Percentiles rank a stretch among this genome's conserved stretches.
Evolutionary conservation across 768 basidiomycete species (phyloP).

Genomic region (Kwoniella sp.): DNA sequence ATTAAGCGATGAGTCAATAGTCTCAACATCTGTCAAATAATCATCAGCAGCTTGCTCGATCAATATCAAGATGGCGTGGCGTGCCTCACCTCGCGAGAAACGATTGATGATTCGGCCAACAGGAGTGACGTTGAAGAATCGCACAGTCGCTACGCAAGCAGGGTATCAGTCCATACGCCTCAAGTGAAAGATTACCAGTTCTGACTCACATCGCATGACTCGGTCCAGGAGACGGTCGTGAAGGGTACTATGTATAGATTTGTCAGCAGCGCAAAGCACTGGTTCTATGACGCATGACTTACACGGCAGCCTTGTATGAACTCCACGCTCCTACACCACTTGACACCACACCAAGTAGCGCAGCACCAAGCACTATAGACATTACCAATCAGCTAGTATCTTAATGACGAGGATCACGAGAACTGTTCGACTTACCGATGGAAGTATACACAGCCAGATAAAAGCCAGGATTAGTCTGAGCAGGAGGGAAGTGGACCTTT

Average conservation of each 20-base stretch:
- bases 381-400: neutral
- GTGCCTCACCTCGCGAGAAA: conserved; percentile 64
- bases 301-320: conserved; percentile 43
- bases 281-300: conserved; percentile 20
- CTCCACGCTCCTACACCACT: conserved; percentile 40
- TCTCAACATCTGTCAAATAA: conserved; percentile 66
- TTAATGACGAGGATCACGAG: neutral
- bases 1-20: conserved; percentile 69
- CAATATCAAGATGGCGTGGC: neutral
- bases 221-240: conserved; percentile 47
- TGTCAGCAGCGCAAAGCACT: neutral
- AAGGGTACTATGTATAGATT: conserved; percentile 27
- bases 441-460: conserved; percentile 43
- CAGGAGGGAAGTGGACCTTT: conserved; percentile 33
- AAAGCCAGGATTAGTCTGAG: conserved; percentile 39
- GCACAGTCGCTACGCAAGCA: conserved; percentile 31
- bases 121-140: conserved; percentile 52
- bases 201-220: conserved; percentile 38
- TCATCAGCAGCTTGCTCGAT: conserved; percentile 10
- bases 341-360: conserved; percentile 31
- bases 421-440: conserved; percentile 32
- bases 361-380: conserved; percentile 31
- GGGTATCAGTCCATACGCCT: neutral
- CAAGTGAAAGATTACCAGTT: neutral
- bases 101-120: conserved; percentile 81